These are phyloP conservation scores for Scheffersomyces lignosus DNA, from an alignment of 805 yeast genomes.

Conservation along the genomic window DNA sequence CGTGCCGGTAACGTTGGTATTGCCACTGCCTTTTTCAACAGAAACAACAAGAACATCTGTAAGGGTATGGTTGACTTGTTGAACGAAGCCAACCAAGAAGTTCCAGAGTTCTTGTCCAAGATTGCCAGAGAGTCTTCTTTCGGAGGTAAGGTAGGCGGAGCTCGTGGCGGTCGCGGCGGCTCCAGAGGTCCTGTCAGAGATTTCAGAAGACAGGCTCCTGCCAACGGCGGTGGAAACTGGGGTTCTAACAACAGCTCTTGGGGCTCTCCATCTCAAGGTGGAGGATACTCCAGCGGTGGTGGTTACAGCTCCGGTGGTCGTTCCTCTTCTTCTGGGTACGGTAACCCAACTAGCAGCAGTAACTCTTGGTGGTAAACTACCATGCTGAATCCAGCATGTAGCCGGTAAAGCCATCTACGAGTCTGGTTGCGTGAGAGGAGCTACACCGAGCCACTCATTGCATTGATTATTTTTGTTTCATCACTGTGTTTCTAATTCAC, in stretches of 20 bases:
- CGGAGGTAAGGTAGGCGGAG: constrained; percentile 38
- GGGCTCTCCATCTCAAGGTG: constrained; percentile 13
- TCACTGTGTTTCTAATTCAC: constrained; percentile 9
- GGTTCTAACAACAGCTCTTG: constrained; percentile 18
- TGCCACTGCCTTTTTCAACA: constrained; percentile 97
- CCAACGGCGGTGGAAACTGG: constrained; percentile 21
- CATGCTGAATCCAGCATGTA: too few species aligned
- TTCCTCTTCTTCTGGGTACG: constrained; percentile 22
- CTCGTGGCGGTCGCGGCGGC: constrained; percentile 30
- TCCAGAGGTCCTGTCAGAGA: constrained; percentile 55
- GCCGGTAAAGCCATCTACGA: too few species aligned
- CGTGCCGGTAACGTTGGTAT: constrained; percentile 99
- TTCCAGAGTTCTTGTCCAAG: constrained; percentile 82
- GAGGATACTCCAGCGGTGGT: constrained; percentile 4
- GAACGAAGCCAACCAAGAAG: constrained; percentile 96
- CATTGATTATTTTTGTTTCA: too few species aligned
- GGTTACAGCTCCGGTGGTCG: constrained; percentile 10
- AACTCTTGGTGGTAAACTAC: constrained; percentile 44
- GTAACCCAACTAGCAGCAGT: constrained; percentile 32
- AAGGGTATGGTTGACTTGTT: constrained; percentile 85
- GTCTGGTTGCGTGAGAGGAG: too few species aligned
- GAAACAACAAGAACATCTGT: constrained; percentile 86
- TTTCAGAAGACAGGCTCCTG: constrained; percentile 48
- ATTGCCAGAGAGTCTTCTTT: constrained; percentile 74
- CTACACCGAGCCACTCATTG: too few species aligned